phyloP scores from a whole-genome alignment of 2,329 filamentous ascomycete species.

The Podosphaera aphanis region DNA sequence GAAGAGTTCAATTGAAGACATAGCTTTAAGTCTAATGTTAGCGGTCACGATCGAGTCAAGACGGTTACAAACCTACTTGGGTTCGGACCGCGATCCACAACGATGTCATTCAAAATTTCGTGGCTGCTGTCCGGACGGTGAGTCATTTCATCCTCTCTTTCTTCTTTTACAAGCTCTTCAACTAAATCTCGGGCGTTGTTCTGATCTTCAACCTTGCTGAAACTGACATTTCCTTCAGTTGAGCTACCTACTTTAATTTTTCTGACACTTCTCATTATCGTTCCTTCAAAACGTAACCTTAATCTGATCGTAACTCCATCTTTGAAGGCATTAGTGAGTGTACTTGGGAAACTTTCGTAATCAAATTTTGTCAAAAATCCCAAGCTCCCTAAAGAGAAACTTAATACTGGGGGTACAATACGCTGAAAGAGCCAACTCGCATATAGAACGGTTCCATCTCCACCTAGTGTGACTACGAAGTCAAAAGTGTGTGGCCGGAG shows the following conservation, averaged over 20 bases:
- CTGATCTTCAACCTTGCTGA: slow-evolving; percentile 20
- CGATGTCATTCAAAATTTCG: slow-evolving; percentile 91
- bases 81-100: slow-evolving; percentile 82
- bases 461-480: slow-evolving; percentile 75
- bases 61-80: slow-evolving; percentile 39
- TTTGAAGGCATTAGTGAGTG: slow-evolving; percentile 45
- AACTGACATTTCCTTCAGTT: slow-evolving; percentile 12
- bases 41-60: background rate
- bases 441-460: slow-evolving; percentile 92
- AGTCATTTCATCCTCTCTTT: slow-evolving; percentile 61
- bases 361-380: slow-evolving; percentile 96
- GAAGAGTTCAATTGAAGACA: slow-evolving; percentile 81
- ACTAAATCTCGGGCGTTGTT: slow-evolving; percentile 42
- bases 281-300: slow-evolving; percentile 74
- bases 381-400: slow-evolving; percentile 73
- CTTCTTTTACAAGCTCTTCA: slow-evolving; percentile 73
- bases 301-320: slow-evolving; percentile 78
- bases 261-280: slow-evolving; percentile 57
- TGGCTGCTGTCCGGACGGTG: slow-evolving; percentile 66
- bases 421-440: slow-evolving; percentile 93
- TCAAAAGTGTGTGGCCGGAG: slow-evolving; percentile 71
- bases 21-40: slow-evolving; percentile 27
- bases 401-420: slow-evolving; percentile 78
- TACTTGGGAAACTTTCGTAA: slow-evolving; percentile 49
- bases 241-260: slow-evolving; percentile 18